Evolutionary conservation across 75 land plant genomes (phyloP), one percentile per base, ranked within the genome.

Genomic region (Sequoia sempervirens): DNA sequence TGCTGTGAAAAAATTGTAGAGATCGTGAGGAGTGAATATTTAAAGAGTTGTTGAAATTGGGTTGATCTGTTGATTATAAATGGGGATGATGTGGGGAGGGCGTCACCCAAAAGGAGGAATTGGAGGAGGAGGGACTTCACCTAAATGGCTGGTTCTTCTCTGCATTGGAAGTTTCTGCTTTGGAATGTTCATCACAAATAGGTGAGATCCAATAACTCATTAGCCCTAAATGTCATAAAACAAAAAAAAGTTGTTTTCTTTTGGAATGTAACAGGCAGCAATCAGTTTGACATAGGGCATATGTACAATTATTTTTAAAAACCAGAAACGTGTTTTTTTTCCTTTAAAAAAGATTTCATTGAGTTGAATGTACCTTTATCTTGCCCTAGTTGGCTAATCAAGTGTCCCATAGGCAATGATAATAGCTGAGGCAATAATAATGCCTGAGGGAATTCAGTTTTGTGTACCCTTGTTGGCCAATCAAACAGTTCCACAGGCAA

Each of bases 121-220:
- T 30, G 87, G 87, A 64, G 82, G 75, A 38, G 83, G 78, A 37
- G 84, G 83, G 26, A 34, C 85, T 30, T 83, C 90, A 23, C 84
- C 80, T 45, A 84, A 79, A 86, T 89, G 91, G 72, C 82, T 90
- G 9, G 43, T 85, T 79, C 75, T 90, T 47, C 85, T 90, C 32
- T 90, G 90, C 75, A 41, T 87, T 38, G 90, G 87, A 41, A 88
- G 91, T 74, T 90, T 90, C 76, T 85, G 85, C 36, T 86, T 90
- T 30, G 91, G 91, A 1, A 64, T 86, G 81, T 74, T 90, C 81
- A 83, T 88, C 83, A 88, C 91, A 28, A 88, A 88, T 40, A 89
- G 91, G 87, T 89, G 80, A 78, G 80, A 78, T 78, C 80, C 28
- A n/a, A n/a, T 43, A 78, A 78, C 15, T 4, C 15, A 78, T 78